Evolutionary conservation across 2,329 filamentous ascomycete species (phyloP), one percentile per base, ranked within the genome.

Genomic region (Cyphellophora attinorum): DNA sequence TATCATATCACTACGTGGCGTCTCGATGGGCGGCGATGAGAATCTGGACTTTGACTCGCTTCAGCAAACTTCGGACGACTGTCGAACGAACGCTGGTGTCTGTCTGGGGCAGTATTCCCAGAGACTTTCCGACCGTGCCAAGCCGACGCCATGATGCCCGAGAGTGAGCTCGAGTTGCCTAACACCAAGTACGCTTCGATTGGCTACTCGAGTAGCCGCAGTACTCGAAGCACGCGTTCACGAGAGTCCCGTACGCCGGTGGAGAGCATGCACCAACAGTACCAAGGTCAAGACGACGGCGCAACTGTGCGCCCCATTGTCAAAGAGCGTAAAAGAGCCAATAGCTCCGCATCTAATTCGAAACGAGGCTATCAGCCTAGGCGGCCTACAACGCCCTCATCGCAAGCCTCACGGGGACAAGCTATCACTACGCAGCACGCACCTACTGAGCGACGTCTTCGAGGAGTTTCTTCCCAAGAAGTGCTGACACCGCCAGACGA

Each of bases 121-220:
- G 37, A 45, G 56, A 12, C 40, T 58, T 12, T 42, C 49, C 11
- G 34, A 39, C n/a, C 29, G 30, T 5, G 29, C 23, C 11, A 44
- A 31, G 44, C 39, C 13, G 33, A 42, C 21, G 33, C 41, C 29
- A 31, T 31, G 29, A 18, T 12, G 11, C 28, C 29, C 8, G 15
- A 19, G 29, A 2, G 15, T n/a, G 15, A 11, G n/a, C 14, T 31
- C 14, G n/a, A n/a, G 40, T 19, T 45, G 40, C 2, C 45, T 28
- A 6, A 33, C 36, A 30, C 58, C 60, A 54, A 68, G 67, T 37
- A 68, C 69, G 12, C 62, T 62, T 64, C 65, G 40, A 8, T 25
- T 8, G 21, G 8, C 21, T 25, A 25, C 21, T 63, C 64, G 52
- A 66, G 28, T 10, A 29, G 14, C 13, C 28, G 14, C 14, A 29